Base-by-base conservation (phyloP, 2,329 filamentous ascomycete genomes). In the Aspergillus candidus region DNA sequence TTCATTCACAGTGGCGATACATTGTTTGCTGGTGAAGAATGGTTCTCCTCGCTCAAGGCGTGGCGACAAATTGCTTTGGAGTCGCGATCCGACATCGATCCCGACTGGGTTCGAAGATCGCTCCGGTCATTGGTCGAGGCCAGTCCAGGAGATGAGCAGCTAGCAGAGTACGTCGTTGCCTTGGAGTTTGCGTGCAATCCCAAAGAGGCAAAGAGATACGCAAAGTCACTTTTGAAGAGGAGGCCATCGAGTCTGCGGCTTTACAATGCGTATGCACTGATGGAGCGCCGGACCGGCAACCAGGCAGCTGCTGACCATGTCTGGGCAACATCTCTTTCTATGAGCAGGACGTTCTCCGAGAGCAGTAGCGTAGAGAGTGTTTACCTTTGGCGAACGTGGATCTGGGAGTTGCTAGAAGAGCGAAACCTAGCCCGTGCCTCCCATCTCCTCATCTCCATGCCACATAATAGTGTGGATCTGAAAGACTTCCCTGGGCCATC, bases 181-280 rank as follows among this genome's bases (percentile, higher is more conserved):
- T 75, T 91, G 37, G 79, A 84, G 54, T 77, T 76, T 39, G 58
- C 65, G 0, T 76, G 78, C 44, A 76, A 82, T 35, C 70, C 76
- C 0, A 58, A 63, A 1, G 71, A 67, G 2, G 78, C 81, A 18
- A 83, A 79, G 52, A 94, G 88, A 59, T 72, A 76, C 6, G 86
- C 88, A 0, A 94, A 88, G 56, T 66, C 68, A 6, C 69, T 94
- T 0, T 66, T 96, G n/a, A 91, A 86, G 58, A 74, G 74, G 38
- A 77, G 79, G 43, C 72, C 82, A 0, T 72, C 78, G 1, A 84
- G 80, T 53, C 62, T 86, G 3, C 70, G 73, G 11, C 70, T 96
- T 0, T 96, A 94, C 65, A 85, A 88, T 53, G 80, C 82, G 0
- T 94, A 91, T 58, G 87, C 84, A 0, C 67, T 88, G 11, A 79